Conservation (phyloP, 2,329 filamentous ascomycete genomes). For the Seiridium unicorne region DNA sequence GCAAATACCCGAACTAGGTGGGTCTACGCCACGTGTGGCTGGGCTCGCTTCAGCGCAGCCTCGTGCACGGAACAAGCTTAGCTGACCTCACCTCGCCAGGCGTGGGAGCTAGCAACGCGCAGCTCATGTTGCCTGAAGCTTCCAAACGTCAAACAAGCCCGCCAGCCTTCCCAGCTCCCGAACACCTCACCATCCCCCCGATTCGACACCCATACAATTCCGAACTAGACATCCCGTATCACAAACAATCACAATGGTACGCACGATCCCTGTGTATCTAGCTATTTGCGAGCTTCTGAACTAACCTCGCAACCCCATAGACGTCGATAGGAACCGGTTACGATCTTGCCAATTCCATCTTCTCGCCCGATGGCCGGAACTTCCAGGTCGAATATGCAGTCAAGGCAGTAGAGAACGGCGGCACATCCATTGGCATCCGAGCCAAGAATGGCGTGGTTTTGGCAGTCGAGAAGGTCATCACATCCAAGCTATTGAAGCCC, state of each 20-base stretch:
- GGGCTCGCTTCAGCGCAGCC: no score
- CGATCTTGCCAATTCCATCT: constrained; percentile 99
- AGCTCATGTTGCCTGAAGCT: constrained; percentile 11
- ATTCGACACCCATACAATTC: neutral
- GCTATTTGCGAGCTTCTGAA: neutral
- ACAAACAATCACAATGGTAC: constrained; percentile 1
- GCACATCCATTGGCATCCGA: constrained; percentile 92
- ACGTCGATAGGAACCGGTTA: constrained; percentile 99
- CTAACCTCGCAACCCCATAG: constrained; percentile 31
- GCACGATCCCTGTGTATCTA: neutral
- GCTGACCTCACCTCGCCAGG: neutral
- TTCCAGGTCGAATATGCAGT: constrained; percentile 99
- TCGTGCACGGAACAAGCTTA: neutral
- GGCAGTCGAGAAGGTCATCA: constrained; percentile 93
- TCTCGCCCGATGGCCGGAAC: constrained; percentile 97
- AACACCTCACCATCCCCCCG: neutral
- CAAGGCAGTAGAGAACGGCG: constrained; percentile 97
- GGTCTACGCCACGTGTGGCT: no score
- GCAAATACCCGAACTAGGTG: no score
- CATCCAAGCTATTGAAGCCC: constrained; percentile 91
- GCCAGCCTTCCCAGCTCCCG: neutral
- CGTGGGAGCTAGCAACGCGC: constrained; percentile 4
- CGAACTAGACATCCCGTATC: neutral
- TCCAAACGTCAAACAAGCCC: constrained; percentile 3
- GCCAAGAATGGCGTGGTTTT: constrained; percentile 97